Conservation (phyloP, 176 grass and related monocot genomes). For the Triticum urartu region DNA sequence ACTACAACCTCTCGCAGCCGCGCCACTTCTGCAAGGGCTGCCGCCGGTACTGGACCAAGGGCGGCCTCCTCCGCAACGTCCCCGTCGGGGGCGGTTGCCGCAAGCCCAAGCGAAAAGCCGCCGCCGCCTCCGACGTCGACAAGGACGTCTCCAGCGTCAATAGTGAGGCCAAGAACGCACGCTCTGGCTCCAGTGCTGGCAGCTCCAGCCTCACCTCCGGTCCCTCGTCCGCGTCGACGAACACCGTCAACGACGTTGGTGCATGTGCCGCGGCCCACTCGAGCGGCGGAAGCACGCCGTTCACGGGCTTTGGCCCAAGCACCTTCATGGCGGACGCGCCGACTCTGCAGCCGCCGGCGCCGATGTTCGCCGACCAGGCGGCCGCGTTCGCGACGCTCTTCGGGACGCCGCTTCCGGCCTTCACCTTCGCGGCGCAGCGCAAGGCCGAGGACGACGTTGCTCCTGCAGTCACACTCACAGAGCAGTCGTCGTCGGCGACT, state of each 20-base stretch:
- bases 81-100: conserved; percentile 49
- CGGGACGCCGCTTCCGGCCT: background rate
- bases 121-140: background rate
- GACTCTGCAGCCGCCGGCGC: background rate
- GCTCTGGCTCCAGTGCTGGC: background rate
- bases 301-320: background rate
- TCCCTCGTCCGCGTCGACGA: background rate
- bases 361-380: conserved; percentile 32
- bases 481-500: background rate
- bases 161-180: background rate
- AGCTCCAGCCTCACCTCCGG: background rate
- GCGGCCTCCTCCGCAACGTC: conserved; percentile 55
- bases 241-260: background rate
- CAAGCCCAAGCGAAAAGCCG: conserved; percentile 14
- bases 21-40: conserved; percentile 70
- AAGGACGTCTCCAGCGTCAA: background rate
- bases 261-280: background rate
- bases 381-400: conserved; percentile 2
- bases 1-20: conserved; percentile 68
- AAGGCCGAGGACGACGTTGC: background rate
- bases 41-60: conserved; percentile 74
- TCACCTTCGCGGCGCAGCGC: background rate
- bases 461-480: background rate
- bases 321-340: background rate
- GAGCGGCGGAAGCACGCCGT: background rate